Percentiles rank a stretch among this genome's conserved stretches.
Evolutionary conservation across 306 rosid species (phyloP).

Genomic region (Vicia sativa): DNA sequence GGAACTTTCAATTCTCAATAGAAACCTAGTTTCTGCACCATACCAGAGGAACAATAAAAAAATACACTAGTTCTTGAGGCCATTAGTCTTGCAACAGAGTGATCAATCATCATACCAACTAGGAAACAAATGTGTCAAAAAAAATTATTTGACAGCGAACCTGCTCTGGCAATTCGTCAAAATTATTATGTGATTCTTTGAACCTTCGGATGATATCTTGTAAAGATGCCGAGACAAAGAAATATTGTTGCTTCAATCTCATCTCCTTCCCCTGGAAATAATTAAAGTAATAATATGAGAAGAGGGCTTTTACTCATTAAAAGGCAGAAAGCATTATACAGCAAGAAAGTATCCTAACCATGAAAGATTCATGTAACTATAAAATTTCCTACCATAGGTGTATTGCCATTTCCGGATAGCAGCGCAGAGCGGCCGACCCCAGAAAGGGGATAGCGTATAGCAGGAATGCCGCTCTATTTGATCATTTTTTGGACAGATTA

Average conservation of each 20-base stretch:
- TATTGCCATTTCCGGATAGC: neutral
- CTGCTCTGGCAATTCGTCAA: constrained; percentile 69
- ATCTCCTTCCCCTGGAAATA: constrained; percentile 72
- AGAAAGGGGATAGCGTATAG: too few species aligned
- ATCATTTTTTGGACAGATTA: too few species aligned
- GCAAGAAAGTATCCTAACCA: constrained; percentile 22
- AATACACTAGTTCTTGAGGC: constrained; percentile 6
- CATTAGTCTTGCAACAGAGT: constrained; percentile 31
- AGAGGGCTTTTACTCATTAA: constrained; percentile 19
- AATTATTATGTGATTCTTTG: constrained; percentile 63
- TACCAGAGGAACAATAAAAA: constrained; percentile 3
- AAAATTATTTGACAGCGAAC: constrained; percentile 45
- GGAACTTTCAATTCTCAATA: constrained; percentile 10
- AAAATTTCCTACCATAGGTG: constrained; percentile 15
- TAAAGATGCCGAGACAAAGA: constrained; percentile 74
- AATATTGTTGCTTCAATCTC: constrained; percentile 72
- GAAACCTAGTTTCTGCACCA: constrained; percentile 18
- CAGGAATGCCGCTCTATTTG: too few species aligned
- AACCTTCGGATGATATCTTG: constrained; percentile 78
- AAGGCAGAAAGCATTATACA: constrained; percentile 9
- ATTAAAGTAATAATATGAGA: constrained; percentile 24
- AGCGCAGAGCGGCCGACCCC: too few species aligned
- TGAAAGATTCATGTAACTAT: constrained; percentile 29
- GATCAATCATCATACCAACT: constrained; percentile 31
- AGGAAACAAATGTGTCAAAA: constrained; percentile 25